Evolutionary conservation across 805 yeast species (phyloP).

Genomic region (Pichia thaimueangensis): DNA sequence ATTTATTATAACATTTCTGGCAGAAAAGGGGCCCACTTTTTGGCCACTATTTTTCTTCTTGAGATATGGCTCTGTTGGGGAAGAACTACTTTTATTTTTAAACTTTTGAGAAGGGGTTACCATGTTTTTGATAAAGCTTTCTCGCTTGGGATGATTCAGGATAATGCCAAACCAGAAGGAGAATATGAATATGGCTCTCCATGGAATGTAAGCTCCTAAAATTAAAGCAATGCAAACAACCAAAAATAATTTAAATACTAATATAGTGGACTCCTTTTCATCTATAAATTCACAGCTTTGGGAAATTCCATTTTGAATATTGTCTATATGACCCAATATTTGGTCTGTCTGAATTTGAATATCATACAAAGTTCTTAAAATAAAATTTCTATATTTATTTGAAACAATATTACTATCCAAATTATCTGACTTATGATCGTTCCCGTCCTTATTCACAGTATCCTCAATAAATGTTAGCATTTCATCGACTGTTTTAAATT

Average conservation of each 20-base stretch:
- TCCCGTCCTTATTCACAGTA: neutral
- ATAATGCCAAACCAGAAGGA: conserved; percentile 51
- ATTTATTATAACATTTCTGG: conserved; percentile 46
- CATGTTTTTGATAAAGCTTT: conserved; percentile 11
- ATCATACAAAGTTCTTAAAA: conserved; percentile 62
- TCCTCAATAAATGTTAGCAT: neutral
- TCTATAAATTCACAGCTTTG: conserved; percentile 67
- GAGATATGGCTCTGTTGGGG: too few relatives aligned
- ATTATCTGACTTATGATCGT: too few relatives aligned
- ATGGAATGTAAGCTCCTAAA: conserved; percentile 51
- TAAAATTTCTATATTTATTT: conserved; percentile 6
- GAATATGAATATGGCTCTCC: conserved; percentile 52
- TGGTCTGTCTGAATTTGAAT: conserved; percentile 60
- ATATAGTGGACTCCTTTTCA: conserved; percentile 57
- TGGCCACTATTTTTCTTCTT: too few relatives aligned
- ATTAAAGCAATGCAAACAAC: conserved; percentile 36
- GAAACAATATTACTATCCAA: too few relatives aligned
- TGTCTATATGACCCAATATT: conserved; percentile 43
- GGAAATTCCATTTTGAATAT: conserved; percentile 47
- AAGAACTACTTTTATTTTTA: neutral
- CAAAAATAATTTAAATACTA: conserved; percentile 41
- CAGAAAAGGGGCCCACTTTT: neutral
- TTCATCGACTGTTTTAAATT: conserved; percentile 7
- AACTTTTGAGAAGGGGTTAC: neutral
- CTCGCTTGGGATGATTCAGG: conserved; percentile 52